Conservation (phyloP, 768 basidiomycete genomes). For the Tephrocybe rancida region DNA sequence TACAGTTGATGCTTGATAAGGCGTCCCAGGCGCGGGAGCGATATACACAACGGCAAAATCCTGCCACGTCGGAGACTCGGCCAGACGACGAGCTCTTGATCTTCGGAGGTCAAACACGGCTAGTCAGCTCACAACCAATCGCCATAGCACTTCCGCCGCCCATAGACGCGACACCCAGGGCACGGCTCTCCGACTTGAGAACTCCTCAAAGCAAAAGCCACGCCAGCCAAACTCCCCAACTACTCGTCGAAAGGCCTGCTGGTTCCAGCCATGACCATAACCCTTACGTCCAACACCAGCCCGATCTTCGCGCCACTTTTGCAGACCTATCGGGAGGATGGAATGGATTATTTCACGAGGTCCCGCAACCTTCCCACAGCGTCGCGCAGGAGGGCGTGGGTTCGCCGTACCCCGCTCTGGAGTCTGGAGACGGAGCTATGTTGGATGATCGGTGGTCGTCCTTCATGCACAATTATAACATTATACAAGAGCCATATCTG, state of each 20-base stretch:
- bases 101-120: conserved; percentile 33
- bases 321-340: conserved; percentile 36
- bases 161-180: not conserved
- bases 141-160: not conserved
- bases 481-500: conserved; percentile 17
- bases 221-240: not conserved
- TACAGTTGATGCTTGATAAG: conserved; percentile 46
- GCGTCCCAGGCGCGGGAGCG: conserved; percentile 33
- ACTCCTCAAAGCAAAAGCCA: not conserved
- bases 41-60: conserved; percentile 15
- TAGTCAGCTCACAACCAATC: conserved; percentile 21
- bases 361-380: conserved; percentile 25
- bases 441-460: conserved; percentile 42
- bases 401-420: conserved; percentile 1
- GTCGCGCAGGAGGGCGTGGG: conserved; percentile 1
- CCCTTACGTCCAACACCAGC: not conserved
- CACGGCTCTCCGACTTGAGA: not conserved
- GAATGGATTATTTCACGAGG: conserved; percentile 39
- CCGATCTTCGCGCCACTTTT: conserved; percentile 22
- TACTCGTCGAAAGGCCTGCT: not conserved
- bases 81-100: conserved; percentile 37
- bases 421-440: conserved; percentile 22
- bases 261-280: not conserved
- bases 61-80: conserved; percentile 17
- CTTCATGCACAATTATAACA: conserved; percentile 37